Evolutionary conservation across 805 yeast genomes (phyloP).

Genomic region (Barnettozyma sp.): DNA sequence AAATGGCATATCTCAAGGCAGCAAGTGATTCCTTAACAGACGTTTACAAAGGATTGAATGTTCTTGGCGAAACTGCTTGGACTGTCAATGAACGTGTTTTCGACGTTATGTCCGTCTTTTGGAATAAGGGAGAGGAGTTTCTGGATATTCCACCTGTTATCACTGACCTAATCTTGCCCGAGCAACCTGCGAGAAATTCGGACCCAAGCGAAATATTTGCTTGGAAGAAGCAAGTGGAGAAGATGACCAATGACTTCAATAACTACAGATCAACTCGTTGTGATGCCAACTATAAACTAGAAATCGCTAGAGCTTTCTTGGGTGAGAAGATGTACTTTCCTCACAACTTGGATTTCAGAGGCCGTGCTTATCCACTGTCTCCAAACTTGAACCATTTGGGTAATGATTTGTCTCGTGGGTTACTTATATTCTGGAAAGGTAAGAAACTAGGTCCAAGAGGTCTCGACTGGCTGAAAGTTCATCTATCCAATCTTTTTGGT

Average conservation of each 20-base stretch:
- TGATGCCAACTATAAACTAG: constrained; percentile 87
- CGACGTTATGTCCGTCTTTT: constrained; percentile 61
- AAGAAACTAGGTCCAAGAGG: constrained; percentile 59
- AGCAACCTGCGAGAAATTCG: constrained; percentile 52
- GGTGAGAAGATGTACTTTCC: constrained; percentile 78
- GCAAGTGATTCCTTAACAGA: constrained; percentile 65
- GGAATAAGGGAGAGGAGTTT: constrained; percentile 81
- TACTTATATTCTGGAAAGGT: constrained; percentile 73
- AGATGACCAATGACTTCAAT: constrained; percentile 51
- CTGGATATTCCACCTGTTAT: constrained; percentile 62
- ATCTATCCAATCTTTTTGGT: constrained; percentile 67
- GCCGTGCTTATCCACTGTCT: constrained; percentile 76
- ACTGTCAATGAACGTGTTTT: constrained; percentile 73
- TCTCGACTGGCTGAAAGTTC: constrained; percentile 68
- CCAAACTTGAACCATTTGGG: constrained; percentile 81
- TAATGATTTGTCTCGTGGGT: constrained; percentile 67
- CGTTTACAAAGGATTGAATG: constrained; percentile 77
- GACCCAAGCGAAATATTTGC: constrained; percentile 67
- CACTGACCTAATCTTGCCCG: constrained; percentile 43
- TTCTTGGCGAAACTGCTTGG: constrained; percentile 87
- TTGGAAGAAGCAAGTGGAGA: constrained; percentile 59
- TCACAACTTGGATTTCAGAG: constrained; percentile 76
- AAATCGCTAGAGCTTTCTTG: constrained; percentile 87
- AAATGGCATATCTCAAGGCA: constrained; percentile 77
- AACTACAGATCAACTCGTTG: constrained; percentile 82